Base-by-base conservation (phyloP, 2,329 filamentous ascomycete species). In the Aureobasidium lini region DNA sequence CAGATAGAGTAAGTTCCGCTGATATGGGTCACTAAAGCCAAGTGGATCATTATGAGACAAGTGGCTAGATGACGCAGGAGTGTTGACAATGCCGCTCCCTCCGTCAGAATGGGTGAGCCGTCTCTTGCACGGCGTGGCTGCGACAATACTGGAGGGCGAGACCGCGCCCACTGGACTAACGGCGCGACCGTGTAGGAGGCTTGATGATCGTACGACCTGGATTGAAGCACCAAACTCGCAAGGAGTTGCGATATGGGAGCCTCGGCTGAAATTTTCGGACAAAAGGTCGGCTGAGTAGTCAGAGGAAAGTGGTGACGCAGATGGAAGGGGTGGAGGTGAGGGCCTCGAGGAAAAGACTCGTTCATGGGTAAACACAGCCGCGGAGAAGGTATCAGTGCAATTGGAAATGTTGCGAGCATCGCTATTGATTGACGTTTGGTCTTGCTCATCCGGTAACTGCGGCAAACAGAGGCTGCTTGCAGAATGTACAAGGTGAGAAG, bases 201-300 rank as follows among this genome's bases (percentile, higher is more conserved):
- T 53, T 18, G 49, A 42, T 2, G 49, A 39, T 29, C n/a, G 36
- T 53, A 10, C 5, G 15, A 40, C 31, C 36, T 49, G 47, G 9
- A 49, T 8, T 36, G 13, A 37, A 16, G n/a, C 31, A 16, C 3
- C 18, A 6, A 31, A 8, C 2, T 18, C 4, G 36, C 29, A 10
- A 37, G 31, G 32, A 37, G 31, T 49, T 13, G 15, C 47, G 16
- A 34, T 31, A 7, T 37, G 9, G 13, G 32, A 36, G 47, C 15
- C 11, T 40, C 3, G 31, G 16, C 23, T 16, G 36, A 18, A 40
- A 34, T n/a, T 3, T 16, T 50, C 32, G 23, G 48, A 50, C 29
- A 50, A n/a, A n/a, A 53, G 37, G 23, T 53, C 49, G 23, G 36
- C 23, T 6, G 49, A 53, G 23, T 53, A 53, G 36, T 53, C n/a